phyloP scores from a whole-genome alignment of 2,329 filamentous ascomycete genomes.

The Colletotrichum gigasporum region DNA sequence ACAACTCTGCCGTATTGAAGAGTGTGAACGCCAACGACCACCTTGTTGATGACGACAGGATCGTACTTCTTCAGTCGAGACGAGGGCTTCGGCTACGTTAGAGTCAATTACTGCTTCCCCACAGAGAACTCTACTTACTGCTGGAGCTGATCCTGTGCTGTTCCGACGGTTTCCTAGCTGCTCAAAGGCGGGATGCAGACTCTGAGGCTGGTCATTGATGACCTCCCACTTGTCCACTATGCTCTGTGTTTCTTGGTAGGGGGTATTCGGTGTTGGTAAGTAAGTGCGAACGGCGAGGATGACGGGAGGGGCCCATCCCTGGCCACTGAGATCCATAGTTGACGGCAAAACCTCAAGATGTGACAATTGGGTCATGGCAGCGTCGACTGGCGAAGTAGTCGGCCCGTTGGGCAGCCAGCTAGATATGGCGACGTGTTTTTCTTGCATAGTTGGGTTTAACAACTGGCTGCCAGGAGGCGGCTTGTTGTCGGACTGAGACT shows the following conservation, averaged over 20 bases:
- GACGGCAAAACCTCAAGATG: conserved; percentile 79
- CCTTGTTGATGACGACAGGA: conserved; percentile 74
- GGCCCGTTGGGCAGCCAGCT: conserved; percentile 64
- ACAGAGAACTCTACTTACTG: conserved; percentile 27
- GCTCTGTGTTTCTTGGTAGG: conserved; percentile 74
- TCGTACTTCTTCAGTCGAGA: conserved; percentile 69
- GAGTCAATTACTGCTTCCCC: background rate
- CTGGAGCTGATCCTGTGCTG: conserved; percentile 44
- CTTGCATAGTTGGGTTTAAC: conserved; percentile 63
- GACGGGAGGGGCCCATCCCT: conserved; percentile 65
- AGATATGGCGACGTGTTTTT: conserved; percentile 65
- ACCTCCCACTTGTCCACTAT: conserved; percentile 88
- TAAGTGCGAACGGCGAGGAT: conserved; percentile 79
- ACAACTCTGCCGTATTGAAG: conserved; percentile 78
- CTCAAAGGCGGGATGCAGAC: conserved; percentile 79
- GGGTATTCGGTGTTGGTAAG: conserved; percentile 59
- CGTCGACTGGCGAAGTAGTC: conserved; percentile 53
- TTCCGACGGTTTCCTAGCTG: conserved; percentile 74
- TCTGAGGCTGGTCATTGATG: conserved; percentile 70
- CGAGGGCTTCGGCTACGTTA: conserved; percentile 34
- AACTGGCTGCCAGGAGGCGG: conserved; percentile 54
- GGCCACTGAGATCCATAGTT: conserved; percentile 66
- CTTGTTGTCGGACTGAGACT: conserved; percentile 60
- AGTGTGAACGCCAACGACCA: conserved; percentile 73
- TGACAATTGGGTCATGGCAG: conserved; percentile 71